These are phyloP conservation scores for Diplosphaera chodatii DNA, from an alignment of 139 green algal genomes.

Conservation along the genomic window DNA sequence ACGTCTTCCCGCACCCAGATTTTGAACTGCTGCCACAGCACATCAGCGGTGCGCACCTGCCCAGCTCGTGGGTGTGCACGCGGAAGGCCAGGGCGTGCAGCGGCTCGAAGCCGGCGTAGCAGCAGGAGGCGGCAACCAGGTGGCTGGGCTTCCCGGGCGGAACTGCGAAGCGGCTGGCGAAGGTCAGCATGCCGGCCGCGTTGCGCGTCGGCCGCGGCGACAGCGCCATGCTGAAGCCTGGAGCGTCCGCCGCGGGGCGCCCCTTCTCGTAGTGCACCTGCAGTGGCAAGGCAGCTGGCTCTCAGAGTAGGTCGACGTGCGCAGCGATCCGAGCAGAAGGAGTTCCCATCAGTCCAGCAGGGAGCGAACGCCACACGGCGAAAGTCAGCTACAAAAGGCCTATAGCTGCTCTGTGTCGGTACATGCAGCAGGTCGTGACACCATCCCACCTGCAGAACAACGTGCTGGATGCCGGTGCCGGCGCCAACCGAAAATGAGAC, in stretches of 20 bases:
- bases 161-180: conserved; percentile 62
- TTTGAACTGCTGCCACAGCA: too few species aligned
- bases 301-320: too few species aligned
- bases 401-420: too few species aligned
- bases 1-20: too few species aligned
- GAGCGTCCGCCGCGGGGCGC: conserved; percentile 47
- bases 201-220: conserved; percentile 36
- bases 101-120: conserved; percentile 62
- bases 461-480: conserved; percentile 31
- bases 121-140: conserved; percentile 65
- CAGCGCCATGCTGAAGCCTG: conserved; percentile 53
- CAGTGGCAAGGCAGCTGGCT: not conserved
- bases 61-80: conserved; percentile 82
- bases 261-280: conserved; percentile 66
- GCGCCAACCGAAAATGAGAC: conserved; percentile 62
- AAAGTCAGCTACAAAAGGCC: too few species aligned
- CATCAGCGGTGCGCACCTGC: conserved; percentile 31
- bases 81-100: conserved; percentile 69
- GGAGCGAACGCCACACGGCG: too few species aligned
- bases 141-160: conserved; percentile 35
- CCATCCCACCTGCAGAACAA: conserved; percentile 62
- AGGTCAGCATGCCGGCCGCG: conserved; percentile 63
- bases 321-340: too few species aligned
- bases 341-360: too few species aligned
- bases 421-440: not conserved